Conservation (phyloP, 305 asterid species). For the Andrographis paniculata region DNA sequence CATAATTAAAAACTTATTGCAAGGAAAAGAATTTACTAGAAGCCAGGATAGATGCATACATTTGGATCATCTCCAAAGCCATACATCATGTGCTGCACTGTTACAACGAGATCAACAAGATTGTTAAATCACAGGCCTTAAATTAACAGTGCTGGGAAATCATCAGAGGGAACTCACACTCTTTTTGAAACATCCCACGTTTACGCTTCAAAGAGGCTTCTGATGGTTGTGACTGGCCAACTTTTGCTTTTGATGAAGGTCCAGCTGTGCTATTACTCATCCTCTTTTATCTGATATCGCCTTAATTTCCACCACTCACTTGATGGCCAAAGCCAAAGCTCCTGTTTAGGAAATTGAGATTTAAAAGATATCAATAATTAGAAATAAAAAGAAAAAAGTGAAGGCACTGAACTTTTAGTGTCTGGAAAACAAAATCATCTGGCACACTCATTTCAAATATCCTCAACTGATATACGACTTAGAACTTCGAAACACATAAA, state of each 20-base stretch:
- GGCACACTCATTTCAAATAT: too few species aligned
- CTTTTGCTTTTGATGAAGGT: constrained; percentile 55
- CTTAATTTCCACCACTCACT: too few species aligned
- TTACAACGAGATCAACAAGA: constrained; percentile 19
- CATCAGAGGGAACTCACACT: constrained; percentile 40
- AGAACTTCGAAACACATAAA: too few species aligned
- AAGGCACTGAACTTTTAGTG: too few species aligned
- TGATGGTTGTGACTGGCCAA: constrained; percentile 57
- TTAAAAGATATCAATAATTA: too few species aligned
- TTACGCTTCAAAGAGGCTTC: constrained; percentile 77
- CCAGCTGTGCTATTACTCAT: constrained; percentile 59
- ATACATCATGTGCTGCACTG: constrained; percentile 98
- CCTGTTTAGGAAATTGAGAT: too few species aligned
- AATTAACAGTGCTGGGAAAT: constrained; percentile 11
- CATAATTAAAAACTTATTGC: constrained; percentile 2
- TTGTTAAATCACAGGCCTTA: constrained; percentile 5
- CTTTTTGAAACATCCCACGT: constrained; percentile 95
- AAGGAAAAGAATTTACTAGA: constrained; percentile 2
- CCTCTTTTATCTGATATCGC: too few species aligned
- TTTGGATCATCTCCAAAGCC: constrained; percentile 87
- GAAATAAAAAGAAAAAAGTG: too few species aligned
- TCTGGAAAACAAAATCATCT: too few species aligned
- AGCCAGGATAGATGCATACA: constrained; percentile 31
- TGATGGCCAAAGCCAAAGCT: too few species aligned
- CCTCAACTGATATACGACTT: too few species aligned